Evolutionary conservation across 371 early-diverging fungal genomes (phyloP).

Genomic region (Mortierella sp.): DNA sequence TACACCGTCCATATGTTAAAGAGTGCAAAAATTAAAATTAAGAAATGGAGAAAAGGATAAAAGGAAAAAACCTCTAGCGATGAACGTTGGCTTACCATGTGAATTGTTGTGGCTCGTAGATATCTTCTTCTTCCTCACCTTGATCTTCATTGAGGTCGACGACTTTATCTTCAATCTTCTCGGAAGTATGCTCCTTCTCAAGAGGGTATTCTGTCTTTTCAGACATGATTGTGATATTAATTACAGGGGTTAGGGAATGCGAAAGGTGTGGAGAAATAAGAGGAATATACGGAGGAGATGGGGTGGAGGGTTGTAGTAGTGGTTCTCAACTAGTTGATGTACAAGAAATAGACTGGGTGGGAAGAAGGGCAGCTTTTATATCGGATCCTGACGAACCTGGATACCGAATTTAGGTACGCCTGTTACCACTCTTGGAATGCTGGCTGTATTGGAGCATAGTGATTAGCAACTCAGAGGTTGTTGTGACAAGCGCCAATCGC

Average conservation of each 20-base stretch:
- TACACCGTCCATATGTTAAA: not conserved
- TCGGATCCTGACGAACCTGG: not conserved
- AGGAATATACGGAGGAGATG: not conserved
- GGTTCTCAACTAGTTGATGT: not conserved
- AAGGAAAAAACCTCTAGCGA: too few relatives aligned
- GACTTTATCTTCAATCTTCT: not conserved
- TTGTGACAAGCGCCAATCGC: too few relatives aligned
- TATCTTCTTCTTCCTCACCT: constrained; percentile 21
- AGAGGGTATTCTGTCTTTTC: not conserved
- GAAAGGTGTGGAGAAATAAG: too few relatives aligned
- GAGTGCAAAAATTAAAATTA: not conserved
- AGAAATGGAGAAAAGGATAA: too few relatives aligned
- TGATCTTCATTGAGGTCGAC: constrained; percentile 5
- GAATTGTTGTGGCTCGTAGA: constrained; percentile 35
- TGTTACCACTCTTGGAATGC: too few relatives aligned
- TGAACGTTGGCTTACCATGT: constrained; percentile 25
- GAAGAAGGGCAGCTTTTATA: not conserved
- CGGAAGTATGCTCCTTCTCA: not conserved
- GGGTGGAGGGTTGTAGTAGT: not conserved
- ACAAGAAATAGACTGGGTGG: not conserved
- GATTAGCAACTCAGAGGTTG: too few relatives aligned
- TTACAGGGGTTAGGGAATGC: not conserved
- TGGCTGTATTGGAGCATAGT: too few relatives aligned
- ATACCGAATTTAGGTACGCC: too few relatives aligned
- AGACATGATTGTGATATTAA: not conserved